phyloP scores from a whole-genome alignment of 768 basidiomycete species.

The Boletus reticulatus region DNA sequence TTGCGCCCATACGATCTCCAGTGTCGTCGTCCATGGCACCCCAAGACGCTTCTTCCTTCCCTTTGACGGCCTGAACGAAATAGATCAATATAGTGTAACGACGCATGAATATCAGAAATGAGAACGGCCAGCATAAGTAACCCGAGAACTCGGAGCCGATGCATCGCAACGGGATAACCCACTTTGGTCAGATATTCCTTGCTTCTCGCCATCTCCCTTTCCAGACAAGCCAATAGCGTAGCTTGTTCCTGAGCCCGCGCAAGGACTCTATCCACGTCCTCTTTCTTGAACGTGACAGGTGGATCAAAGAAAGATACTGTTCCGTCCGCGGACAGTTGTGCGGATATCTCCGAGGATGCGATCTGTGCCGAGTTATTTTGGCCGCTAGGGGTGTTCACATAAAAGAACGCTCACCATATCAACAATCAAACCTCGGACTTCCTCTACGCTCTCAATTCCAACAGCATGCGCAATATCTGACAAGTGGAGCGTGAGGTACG shows the following conservation, averaged over 20 bases:
- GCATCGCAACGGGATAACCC: not conserved
- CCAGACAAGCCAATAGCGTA: conserved; percentile 19
- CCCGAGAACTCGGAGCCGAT: too few relatives aligned
- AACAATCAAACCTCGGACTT: conserved; percentile 57
- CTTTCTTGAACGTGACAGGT: conserved; percentile 53
- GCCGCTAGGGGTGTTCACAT: not conserved
- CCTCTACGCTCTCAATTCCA: conserved; percentile 45
- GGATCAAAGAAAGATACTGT: conserved; percentile 76
- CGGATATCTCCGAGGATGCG: conserved; percentile 65
- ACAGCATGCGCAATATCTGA: conserved; percentile 60
- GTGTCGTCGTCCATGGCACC: conserved; percentile 28
- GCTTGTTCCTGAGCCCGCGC: conserved; percentile 50
- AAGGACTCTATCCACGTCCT: conserved; percentile 60
- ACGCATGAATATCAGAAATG: too few relatives aligned
- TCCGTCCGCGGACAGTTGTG: conserved; percentile 61
- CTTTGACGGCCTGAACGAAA: conserved; percentile 24
- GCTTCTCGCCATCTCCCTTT: conserved; percentile 48
- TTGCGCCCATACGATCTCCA: conserved; percentile 20
- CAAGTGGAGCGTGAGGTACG: conserved; percentile 77
- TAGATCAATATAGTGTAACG: too few relatives aligned
- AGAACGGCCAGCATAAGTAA: too few relatives aligned
- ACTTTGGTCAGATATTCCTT: conserved; percentile 78
- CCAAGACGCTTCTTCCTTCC: conserved; percentile 29
- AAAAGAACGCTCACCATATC: conserved; percentile 58
- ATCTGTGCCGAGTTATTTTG: conserved; percentile 45